phyloP scores from a whole-genome alignment of 2,329 filamentous ascomycete genomes.

The Elsinoe fawcettii region DNA sequence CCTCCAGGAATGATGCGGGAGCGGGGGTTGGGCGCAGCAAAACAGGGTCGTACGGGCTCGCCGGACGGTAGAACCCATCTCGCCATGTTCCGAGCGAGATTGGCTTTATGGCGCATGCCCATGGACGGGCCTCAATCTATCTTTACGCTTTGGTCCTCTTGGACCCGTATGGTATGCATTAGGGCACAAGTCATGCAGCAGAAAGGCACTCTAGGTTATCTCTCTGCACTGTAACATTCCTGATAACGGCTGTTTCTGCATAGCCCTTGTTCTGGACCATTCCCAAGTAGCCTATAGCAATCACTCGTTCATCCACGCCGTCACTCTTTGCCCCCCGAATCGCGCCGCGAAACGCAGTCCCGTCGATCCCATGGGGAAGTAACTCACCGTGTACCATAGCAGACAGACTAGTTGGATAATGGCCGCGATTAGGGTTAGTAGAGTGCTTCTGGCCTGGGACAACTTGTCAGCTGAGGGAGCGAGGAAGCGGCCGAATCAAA shows the following conservation, averaged over 20 bases:
- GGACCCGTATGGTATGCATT: no score
- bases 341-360: slow-evolving; percentile 78
- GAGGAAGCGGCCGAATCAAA: not conserved
- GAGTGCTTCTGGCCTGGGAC: slow-evolving; percentile 66
- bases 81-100: slow-evolving; percentile 1
- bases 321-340: slow-evolving; percentile 75
- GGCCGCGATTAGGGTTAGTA: slow-evolving; percentile 77
- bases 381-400: slow-evolving; percentile 90
- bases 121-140: not conserved
- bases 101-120: not conserved
- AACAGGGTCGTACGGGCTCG: not conserved
- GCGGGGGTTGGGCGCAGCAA: not conserved
- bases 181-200: not conserved
- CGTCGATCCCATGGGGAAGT: slow-evolving; percentile 93
- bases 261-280: not conserved
- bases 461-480: slow-evolving; percentile 11
- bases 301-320: slow-evolving; percentile 78
- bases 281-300: not conserved
- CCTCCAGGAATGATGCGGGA: not conserved
- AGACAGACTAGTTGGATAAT: slow-evolving; percentile 77
- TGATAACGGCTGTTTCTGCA: not conserved
- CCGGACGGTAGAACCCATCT: not conserved
- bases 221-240: not conserved
- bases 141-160: not conserved
- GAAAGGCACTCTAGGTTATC: not conserved